Evolutionary conservation across 129 eudicot species (phyloP), one percentile per base, ranked within the genome.

Genomic region (Helianthus tuberosus): DNA sequence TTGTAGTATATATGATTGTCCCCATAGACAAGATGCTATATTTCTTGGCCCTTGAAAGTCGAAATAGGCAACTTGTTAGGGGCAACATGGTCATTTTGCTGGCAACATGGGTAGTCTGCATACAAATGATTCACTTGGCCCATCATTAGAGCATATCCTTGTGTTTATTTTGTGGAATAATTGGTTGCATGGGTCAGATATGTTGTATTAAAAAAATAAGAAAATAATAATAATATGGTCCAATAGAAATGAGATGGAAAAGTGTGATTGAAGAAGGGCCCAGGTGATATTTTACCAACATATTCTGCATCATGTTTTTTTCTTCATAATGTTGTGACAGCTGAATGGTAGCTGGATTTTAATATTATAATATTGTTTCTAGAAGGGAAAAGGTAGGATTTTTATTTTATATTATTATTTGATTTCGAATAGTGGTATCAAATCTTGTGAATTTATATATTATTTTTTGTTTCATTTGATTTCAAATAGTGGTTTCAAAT

Each of bases 111-210:
- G 55, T 52, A 16, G 5, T 20, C n/a, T 49, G 63, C 25, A 50
- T 27, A 14, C 15, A 10, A 47, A 62, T 27, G 36, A 47, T 38
- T 72, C 79, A 39, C 57, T 65, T 65, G 73, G 12, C 73, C 73
- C 32, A 14, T 65, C 16, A 41, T 64, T 0, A 27, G 68, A 16
- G 66, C 67, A 64, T 52, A 66, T 54, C 53, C 50, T n/a, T 74
- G 32, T 54, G 65, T 11, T 41, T 57, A 39, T 3, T 48, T 11
- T 61, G 69, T 48, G 76, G 64, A 77, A 77, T 77, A 39, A 77
- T 77, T 59, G 54, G 70, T 23, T 59, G 64, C 70, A 77, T 77
- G 81, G 66, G 79, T 65, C 54, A 29, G 58, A 57, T 14, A 23
- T 23, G 43, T n/a, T 54, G 12, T 49, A 5, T 48, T 46, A 20